Conservation (phyloP, 2,329 filamentous ascomycete genomes). For the Sporothrix protearum region DNA sequence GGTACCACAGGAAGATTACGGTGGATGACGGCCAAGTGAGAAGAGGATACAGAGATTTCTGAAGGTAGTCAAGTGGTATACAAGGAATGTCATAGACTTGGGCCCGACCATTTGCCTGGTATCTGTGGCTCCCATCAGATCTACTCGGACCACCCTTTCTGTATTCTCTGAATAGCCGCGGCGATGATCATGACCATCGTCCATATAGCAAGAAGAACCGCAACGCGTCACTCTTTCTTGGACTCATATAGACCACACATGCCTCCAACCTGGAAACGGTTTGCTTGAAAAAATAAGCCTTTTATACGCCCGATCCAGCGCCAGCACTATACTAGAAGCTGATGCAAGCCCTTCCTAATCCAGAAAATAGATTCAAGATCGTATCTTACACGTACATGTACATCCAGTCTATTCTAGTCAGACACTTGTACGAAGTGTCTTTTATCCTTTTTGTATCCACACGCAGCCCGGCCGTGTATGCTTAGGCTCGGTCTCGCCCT, state of each 20-base stretch:
- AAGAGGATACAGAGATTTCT: not conserved
- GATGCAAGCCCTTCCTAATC: not conserved
- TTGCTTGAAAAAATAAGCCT: not conserved
- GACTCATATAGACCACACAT: not conserved
- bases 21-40: not conserved
- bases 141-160: not conserved
- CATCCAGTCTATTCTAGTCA: not conserved
- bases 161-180: not conserved
- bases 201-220: not conserved
- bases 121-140: not conserved
- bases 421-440: not conserved
- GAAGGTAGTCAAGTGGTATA: not conserved
- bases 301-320: not conserved
- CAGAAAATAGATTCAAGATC: not conserved
- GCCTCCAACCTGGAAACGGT: not conserved
- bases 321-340: not conserved
- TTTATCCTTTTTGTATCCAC: not conserved
- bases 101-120: too few species aligned
- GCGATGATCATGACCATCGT: not conserved
- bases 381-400: not conserved
- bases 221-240: not conserved
- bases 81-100: too few species aligned
- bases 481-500: not conserved
- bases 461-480: not conserved
- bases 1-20: too few species aligned